Conservation (phyloP, 2,329 filamentous ascomycete species). For the Lecanicillium sp. region DNA sequence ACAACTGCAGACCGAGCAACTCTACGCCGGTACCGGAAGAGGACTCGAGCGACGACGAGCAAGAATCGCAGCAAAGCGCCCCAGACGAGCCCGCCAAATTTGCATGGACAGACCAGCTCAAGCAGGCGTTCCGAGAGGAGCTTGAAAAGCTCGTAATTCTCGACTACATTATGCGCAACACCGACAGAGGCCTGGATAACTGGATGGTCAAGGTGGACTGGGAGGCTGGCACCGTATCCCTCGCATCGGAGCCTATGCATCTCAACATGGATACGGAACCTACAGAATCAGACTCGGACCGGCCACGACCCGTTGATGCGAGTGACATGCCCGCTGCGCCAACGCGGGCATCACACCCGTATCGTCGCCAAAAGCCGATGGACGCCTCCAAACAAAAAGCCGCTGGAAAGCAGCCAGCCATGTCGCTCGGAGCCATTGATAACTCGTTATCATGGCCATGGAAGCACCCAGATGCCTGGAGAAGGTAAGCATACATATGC, state of each 20-base stretch:
- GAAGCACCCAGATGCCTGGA: conserved; percentile 92
- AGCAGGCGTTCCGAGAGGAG: conserved; percentile 89
- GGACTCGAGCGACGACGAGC: conserved; percentile 56
- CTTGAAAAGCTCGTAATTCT: conserved; percentile 94
- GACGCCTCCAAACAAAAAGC: conserved; percentile 51
- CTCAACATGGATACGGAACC: conserved; percentile 50
- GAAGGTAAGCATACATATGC: conserved; percentile 35
- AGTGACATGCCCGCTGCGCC: conserved; percentile 32
- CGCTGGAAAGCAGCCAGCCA: conserved; percentile 44
- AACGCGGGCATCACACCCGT: conserved; percentile 51
- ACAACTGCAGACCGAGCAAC: conserved; percentile 64
- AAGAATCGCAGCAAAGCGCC: conserved; percentile 38
- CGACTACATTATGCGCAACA: conserved; percentile 99
- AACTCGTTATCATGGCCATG: conserved; percentile 98
- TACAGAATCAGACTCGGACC: conserved; percentile 36
- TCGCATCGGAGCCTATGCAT: conserved; percentile 71
- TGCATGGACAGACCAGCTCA: conserved; percentile 79
- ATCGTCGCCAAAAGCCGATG: conserved; percentile 79
- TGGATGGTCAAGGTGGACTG: conserved; percentile 99
- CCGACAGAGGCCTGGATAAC: conserved; percentile 91
- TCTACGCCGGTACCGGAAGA: conserved; percentile 48
- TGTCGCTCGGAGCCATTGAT: conserved; percentile 87
- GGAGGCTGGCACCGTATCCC: conserved; percentile 72
- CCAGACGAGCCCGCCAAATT: conserved; percentile 52
- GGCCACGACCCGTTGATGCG: conserved; percentile 55